Evolutionary conservation across 2,329 filamentous ascomycete genomes (phyloP), one percentile per base, ranked within the genome.

Genomic region (Paraphaeosphaeria sporulosa): DNA sequence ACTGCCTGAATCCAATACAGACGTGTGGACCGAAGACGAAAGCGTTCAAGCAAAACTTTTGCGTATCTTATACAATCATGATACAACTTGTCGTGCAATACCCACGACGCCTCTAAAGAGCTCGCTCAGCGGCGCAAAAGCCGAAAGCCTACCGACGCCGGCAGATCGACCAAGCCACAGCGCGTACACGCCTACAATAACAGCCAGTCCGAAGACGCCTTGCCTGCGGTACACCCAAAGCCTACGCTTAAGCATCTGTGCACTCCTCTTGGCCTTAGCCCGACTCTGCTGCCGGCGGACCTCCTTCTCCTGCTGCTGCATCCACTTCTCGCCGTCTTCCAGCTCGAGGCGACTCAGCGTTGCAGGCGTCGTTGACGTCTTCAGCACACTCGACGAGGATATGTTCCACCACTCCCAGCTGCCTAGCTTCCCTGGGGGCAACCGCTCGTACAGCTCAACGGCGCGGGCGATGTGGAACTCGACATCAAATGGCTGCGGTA

Each of bases 371-470:
- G 86, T 84, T 0, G 91, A 91, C 1, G 94, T 97, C 78, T 96
- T 97, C 55, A 99, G 99, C 8, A 93, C 93, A 75, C 94, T 97
- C 60, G 86, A 86, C 7, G 78, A 76, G 2, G 93, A 93, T 60
- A 99, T 89, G 17, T 78, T 79, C 62, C 83, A 82, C 93, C 94
- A 98, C 6, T 86, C 84, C 38, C 83, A 79, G 55, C 78, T 79
- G 8, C 83, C 85, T 7, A 99, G 81, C 0, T 81, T 83, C 66
- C 92, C 86, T 0, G 94, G 95, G 1, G 94, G 94, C 66, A 91
- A 81, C 2, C 78, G 72, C 7, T 83, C 76, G 75, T 90, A 90
- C 0, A 98, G 83, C 30, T 74, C 73, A 3, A 87, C 83, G 0
- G 94, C 88, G 53, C 85, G 83, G 19, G 82, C 74, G 63, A 99